Evolutionary conservation across 768 basidiomycete genomes (phyloP).

Genomic region (Kwoniella newhampshirensis): DNA sequence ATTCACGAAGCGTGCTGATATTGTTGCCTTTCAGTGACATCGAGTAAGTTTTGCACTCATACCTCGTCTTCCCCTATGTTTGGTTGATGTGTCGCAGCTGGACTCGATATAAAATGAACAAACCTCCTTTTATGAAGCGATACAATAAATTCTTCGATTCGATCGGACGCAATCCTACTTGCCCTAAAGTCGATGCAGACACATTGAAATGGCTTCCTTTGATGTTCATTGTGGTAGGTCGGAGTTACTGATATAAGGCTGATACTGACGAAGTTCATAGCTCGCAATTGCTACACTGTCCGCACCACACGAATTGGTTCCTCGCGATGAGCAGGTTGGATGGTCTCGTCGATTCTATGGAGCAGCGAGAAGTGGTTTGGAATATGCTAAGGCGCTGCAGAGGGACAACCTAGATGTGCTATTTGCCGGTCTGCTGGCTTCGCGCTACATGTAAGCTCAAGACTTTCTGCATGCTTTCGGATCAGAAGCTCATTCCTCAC

Average conservation of each 20-base stretch:
- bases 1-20: not conserved
- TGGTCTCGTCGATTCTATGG: constrained; percentile 54
- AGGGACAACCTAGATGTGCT: constrained; percentile 54
- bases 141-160: constrained; percentile 53
- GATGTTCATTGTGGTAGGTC: constrained; percentile 53
- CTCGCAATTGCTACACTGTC: constrained; percentile 53
- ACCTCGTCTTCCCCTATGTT: not conserved
- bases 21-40: constrained; percentile 32
- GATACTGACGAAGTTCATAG: constrained; percentile 30
- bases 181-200: constrained; percentile 51
- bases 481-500: constrained; percentile 3
- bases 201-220: constrained; percentile 53
- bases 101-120: constrained; percentile 55
- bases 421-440: constrained; percentile 53
- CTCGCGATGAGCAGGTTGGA: constrained; percentile 43
- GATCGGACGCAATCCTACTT: constrained; percentile 45
- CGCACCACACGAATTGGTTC: constrained; percentile 48
- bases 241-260: not conserved
- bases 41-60: constrained; percentile 29
- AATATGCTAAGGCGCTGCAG: constrained; percentile 54
- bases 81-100: constrained; percentile 39
- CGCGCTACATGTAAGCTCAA: constrained; percentile 52
- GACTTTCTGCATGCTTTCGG: too few species aligned
- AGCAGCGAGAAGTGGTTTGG: constrained; percentile 46
- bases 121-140: constrained; percentile 48